Evolutionary conservation across 2,329 filamentous ascomycete genomes (phyloP).

Genomic region (Fusarium algeriense): DNA sequence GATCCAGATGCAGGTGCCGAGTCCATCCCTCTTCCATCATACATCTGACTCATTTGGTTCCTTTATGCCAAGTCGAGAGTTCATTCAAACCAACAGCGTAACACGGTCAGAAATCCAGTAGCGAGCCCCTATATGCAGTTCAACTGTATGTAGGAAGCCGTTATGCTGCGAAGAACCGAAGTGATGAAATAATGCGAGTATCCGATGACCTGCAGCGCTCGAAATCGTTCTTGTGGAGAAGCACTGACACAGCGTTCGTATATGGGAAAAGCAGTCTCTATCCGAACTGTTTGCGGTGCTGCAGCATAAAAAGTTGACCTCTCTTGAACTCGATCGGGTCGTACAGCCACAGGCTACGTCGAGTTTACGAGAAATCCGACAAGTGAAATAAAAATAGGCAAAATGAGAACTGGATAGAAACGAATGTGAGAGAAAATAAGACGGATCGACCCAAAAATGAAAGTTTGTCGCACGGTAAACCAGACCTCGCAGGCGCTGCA

Average conservation of each 20-base stretch:
- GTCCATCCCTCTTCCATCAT: slow-evolving; percentile 68
- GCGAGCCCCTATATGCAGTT: slow-evolving; percentile 36
- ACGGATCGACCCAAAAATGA: slow-evolving; percentile 37
- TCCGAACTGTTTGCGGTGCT: slow-evolving; percentile 38
- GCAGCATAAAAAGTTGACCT: slow-evolving; percentile 44
- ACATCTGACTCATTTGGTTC: slow-evolving; percentile 66
- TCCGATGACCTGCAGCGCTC: slow-evolving; percentile 34
- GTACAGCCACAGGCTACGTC: slow-evolving; percentile 38
- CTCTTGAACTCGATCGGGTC: slow-evolving; percentile 35
- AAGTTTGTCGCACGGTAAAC: slow-evolving; percentile 42
- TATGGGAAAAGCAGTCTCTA: slow-evolving; percentile 40
- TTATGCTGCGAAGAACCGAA: slow-evolving; percentile 24
- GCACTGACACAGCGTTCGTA: slow-evolving; percentile 38
- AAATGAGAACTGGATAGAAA: slow-evolving; percentile 31
- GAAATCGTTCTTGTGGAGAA: slow-evolving; percentile 18
- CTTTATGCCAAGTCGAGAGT: slow-evolving; percentile 38
- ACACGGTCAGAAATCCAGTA: slow-evolving; percentile 22
- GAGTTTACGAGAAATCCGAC: slow-evolving; percentile 32
- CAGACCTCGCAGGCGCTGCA: slow-evolving; percentile 41
- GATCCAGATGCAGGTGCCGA: slow-evolving; percentile 61
- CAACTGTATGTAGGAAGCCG: slow-evolving; percentile 44
- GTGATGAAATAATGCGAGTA: slow-evolving; percentile 26
- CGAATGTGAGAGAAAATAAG: slow-evolving; percentile 36
- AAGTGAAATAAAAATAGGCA: slow-evolving; percentile 11
- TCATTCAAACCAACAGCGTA: slow-evolving; percentile 37